Percentiles rank a stretch among this genome's conserved stretches.
Evolutionary conservation across 2,329 filamentous ascomycete genomes (phyloP).

Genomic region (Botrytis elliptica): DNA sequence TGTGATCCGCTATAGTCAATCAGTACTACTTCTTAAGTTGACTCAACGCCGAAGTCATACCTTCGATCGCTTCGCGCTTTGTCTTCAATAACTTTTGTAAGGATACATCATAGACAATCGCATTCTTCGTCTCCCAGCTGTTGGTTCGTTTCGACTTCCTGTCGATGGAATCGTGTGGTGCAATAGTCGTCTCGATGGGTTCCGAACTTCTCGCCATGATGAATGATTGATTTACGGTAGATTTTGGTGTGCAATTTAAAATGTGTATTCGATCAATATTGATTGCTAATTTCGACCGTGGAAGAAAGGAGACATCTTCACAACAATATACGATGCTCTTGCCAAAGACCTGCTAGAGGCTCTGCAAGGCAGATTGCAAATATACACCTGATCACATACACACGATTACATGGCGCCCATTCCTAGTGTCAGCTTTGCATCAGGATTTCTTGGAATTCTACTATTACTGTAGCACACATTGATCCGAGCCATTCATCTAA

Average conservation of each 20-base stretch:
- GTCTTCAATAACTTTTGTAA: neutral
- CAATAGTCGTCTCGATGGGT: neutral
- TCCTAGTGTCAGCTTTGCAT: neutral
- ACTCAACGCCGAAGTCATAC: neutral
- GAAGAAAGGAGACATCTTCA: neutral
- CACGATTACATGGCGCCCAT: neutral
- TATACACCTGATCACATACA: neutral
- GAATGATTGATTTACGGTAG: neutral
- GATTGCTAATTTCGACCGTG: constrained; percentile 1
- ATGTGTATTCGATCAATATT: neutral
- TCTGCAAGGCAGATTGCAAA: constrained; percentile 4
- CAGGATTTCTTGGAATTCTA: neutral
- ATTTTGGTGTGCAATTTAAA: neutral
- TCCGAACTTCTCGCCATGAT: neutral
- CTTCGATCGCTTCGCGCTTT: neutral
- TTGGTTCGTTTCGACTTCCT: constrained; percentile 8
- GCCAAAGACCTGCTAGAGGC: neutral
- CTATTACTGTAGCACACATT: neutral
- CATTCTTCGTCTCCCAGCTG: neutral
- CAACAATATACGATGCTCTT: neutral
- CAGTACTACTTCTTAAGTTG: neutral
- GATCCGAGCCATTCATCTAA: neutral
- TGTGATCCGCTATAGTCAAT: neutral
- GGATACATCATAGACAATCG: constrained; percentile 15
- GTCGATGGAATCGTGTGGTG: neutral